A percentile compares a stretch with the other conserved stretches of the same genome.
phyloP scores from a whole-genome alignment of 495 filamentous ascomycete genomes.

The Tuber brumale region DNA sequence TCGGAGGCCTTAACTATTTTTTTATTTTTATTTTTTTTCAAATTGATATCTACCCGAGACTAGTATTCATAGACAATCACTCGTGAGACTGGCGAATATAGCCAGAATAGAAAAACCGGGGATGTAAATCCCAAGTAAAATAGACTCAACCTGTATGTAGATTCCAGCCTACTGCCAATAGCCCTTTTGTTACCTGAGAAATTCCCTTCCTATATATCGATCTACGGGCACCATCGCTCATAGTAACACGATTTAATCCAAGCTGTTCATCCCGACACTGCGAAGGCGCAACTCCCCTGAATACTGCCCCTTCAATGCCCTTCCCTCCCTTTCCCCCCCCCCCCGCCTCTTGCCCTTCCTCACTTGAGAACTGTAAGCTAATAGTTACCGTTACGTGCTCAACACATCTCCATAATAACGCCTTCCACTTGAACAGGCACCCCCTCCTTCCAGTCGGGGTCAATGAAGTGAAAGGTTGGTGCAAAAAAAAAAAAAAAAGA shows the following conservation, averaged over 20 bases:
- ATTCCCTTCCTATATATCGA: background rate
- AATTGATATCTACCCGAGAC: background rate
- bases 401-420: background rate
- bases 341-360: background rate
- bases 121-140: background rate
- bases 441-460: background rate
- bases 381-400: background rate
- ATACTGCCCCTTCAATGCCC: no score
- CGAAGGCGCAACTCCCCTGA: background rate
- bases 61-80: background rate
- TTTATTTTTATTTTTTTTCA: background rate
- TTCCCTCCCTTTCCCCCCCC: background rate
- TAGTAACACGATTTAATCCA: background rate
- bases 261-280: background rate
- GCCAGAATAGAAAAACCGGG: no score
- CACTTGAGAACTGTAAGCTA: background rate
- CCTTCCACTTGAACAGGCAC: background rate
- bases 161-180: background rate
- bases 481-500: background rate
- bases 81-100: background rate
- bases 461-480: background rate
- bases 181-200: background rate
- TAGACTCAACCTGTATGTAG: background rate
- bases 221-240: background rate
- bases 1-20: no score